A percentile compares a stretch with the other conserved stretches of the same genome.
Evolutionary conservation across 2,329 filamentous ascomycete species (phyloP).

Genomic region (Stachybotrys elegans): DNA sequence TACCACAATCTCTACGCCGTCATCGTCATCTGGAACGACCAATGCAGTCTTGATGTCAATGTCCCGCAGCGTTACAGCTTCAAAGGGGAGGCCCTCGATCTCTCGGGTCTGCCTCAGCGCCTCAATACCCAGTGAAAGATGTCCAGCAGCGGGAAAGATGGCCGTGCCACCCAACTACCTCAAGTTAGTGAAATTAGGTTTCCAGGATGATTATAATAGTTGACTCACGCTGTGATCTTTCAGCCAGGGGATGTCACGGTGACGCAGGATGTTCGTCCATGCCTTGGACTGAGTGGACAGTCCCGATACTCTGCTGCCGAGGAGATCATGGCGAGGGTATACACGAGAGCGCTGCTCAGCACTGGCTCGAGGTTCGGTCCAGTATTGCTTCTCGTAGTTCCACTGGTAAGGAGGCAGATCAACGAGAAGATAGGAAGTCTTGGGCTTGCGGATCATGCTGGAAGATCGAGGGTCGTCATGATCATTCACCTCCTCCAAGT

Average conservation of each 20-base stretch:
- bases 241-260: not conserved
- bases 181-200: too few species aligned
- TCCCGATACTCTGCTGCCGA: not conserved
- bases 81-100: not conserved
- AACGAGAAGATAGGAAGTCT: not conserved
- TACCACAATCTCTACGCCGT: not conserved
- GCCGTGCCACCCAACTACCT: not conserved
- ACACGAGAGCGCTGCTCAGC: not conserved
- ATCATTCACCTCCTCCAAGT: not conserved
- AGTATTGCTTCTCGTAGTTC: constrained; percentile 1
- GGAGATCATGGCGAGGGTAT: not conserved
- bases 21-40: not conserved
- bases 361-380: not conserved
- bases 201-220: too few species aligned
- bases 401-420: not conserved
- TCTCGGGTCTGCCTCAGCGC: not conserved
- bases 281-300: not conserved
- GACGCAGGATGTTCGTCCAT: not conserved
- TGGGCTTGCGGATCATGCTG: not conserved
- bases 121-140: not conserved
- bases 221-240: not conserved
- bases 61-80: not conserved
- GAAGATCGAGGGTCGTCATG: not conserved
- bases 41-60: not conserved
- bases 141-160: not conserved